A percentile compares a stretch with the other conserved stretches of the same genome.
Conservation (phyloP, 768 basidiomycete genomes). For the Nidula microcarpa region DNA sequence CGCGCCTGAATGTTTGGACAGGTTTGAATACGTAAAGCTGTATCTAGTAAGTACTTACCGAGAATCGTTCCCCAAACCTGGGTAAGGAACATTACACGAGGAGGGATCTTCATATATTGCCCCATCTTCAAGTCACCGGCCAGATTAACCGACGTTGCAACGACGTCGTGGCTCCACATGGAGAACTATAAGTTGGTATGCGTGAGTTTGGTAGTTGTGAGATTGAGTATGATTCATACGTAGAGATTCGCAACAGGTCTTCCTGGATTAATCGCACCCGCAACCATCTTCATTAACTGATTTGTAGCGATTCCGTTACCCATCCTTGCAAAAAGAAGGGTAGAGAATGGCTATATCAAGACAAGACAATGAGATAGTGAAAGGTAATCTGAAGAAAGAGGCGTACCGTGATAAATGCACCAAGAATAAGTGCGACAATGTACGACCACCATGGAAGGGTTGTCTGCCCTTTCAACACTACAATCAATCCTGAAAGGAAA, state of each 20-base stretch:
- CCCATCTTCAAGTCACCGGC: conserved; percentile 69
- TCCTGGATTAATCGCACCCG: conserved; percentile 56
- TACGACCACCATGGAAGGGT: conserved; percentile 64
- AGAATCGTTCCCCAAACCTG: conserved; percentile 67
- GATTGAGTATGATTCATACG: conserved; percentile 20
- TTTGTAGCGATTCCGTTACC: conserved; percentile 59
- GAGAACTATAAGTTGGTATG: conserved; percentile 40
- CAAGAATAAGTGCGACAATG: conserved; percentile 51
- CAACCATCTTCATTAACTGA: conserved; percentile 65
- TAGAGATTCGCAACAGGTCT: conserved; percentile 70
- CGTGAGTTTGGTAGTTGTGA: background rate
- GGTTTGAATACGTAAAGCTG: no score
- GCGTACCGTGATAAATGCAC: conserved; percentile 36
- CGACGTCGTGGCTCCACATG: conserved; percentile 66
- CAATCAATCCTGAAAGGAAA: conserved; percentile 41
- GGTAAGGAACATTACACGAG: conserved; percentile 60
- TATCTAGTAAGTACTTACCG: conserved; percentile 19
- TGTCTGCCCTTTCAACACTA: conserved; percentile 54
- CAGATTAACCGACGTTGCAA: conserved; percentile 49
- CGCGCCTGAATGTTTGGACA: conserved; percentile 19
- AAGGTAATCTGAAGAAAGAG: background rate
- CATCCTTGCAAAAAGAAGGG: conserved; percentile 52
- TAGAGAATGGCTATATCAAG: conserved; percentile 47
- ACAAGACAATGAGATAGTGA: background rate
- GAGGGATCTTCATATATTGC: conserved; percentile 67